Base-by-base conservation (phyloP, 192 early-diverging fungal genomes). In the Coemansia sp. region DNA sequence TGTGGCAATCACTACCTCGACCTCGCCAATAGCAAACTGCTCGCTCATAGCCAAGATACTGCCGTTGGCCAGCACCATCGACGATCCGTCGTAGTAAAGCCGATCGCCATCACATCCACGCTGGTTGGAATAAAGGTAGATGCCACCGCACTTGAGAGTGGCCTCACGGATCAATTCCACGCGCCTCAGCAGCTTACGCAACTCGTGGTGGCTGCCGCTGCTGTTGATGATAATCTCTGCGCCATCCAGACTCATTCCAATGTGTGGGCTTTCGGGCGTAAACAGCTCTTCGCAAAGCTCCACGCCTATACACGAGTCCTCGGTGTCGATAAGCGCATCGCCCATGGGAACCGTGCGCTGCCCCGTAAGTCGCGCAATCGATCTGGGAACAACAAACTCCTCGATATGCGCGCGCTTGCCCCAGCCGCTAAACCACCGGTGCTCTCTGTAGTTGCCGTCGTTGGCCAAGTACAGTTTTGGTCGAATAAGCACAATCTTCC, bases 201-300 rank as follows among this genome's bases (percentile, higher is more conserved):
- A 86, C 77, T 99, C 96, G 72, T 98, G 96, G 85, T 99, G 98
- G 71, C 90, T 93, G 64, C 93, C 95, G 76, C 93, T 95, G 72
- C 94, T 94, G 71, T 99, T 99, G 46, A 90, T 88, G 55, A 99
- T 93, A 45, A 99, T 93, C 71, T 99, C 98, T 1, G 97, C 96
- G 10, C 98, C 98, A 71, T 95, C 95, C 69, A 99, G 73, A 1
- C 91, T 88, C 89, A 97, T 91, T 0, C 83, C 82, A 63, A 98
- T 98, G 71, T 99, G 96, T 12, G 98, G 96, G 67, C 96, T 95
- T 69, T 91, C 83, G 5, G 97, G 94, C 4, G 95, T 96, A 83
- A 98, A 99, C 16, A 99, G 80, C 65, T 99, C 98, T 81, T 99
- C 98, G 68, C 98, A 99, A 61, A 94, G 83, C 76, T 99, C 98